Evolutionary conservation across 2,329 filamentous ascomycete genomes (phyloP), one percentile per base, ranked within the genome.

Genomic region (Piedraia hortae): DNA sequence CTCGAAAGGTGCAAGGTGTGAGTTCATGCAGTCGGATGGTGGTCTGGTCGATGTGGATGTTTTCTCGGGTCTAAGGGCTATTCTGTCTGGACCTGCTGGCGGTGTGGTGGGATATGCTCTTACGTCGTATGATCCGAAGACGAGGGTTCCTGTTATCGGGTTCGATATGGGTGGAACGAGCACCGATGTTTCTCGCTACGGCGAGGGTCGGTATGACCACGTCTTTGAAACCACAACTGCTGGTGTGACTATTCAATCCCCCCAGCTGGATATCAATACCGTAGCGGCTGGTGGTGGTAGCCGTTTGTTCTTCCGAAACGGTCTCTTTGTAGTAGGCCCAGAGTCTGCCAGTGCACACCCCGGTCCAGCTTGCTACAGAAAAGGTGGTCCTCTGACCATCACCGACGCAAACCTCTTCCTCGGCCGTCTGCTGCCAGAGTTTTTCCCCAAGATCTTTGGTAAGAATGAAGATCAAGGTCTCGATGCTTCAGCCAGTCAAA

Each of bases 81-180:
- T 91, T 27, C 42, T 91, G 2, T 88, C 75, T 1, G 80, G 80
- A 0, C 80, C 80, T 2, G 80, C 80, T n/a, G 80, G 78, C 14
- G 80, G 80, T 18, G 80, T 90, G 0, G 78, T 90, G 0, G 80
- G 80, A 3, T 90, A 90, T 42, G 78, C 80, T 10, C 63, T 82
- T 10, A 91, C 82, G 0, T 85, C 72, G 1, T 91, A 85, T 41
- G 80, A 91, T 32, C 59, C 69, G 0, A 54, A 70, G 22, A 85
- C 75, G 3, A 73, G 66, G 38, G 75, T 62, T 1, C 77, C 78
- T 0, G 72, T 91, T 3, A 90, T 91, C 35, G 80, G 80, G 0
- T 91, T 91, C 37, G 80, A 91, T 34, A 91, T 91, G 80, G 77
- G 77, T 16, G 80, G 80, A 6, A 91, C 80, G 0, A 80, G 69